Evolutionary conservation across 2,329 filamentous ascomycete genomes (phyloP), one percentile per base, ranked within the genome.

Genomic region (Lasiodiplodia sp.): DNA sequence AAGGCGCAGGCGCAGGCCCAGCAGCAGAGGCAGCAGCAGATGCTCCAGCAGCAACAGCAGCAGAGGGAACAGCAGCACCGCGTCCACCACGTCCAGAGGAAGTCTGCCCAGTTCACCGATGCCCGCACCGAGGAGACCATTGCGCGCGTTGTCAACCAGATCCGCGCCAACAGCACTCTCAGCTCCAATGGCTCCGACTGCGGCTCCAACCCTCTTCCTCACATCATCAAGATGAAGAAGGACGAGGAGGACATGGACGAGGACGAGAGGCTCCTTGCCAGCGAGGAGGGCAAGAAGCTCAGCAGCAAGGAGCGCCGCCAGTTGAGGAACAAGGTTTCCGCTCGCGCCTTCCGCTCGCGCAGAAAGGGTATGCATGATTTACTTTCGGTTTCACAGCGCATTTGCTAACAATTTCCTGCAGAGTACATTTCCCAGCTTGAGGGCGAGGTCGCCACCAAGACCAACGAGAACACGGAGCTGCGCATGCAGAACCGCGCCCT

Each of bases 171-270:
- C 72, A 93, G 92, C 67, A 84, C 87, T 16, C 81, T 84, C 7
- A 83, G 85, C 4, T 80, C 83, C 18, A 86, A 88, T 18, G 84
- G 87, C 60, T 84, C 86, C 31, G 81, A 80, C 70, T 73, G 75
- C 38, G 79, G 80, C 38, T 76, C 80, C 31, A 78, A 78, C 70
- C 78, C 86, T 14, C 79, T 90, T n/a, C 85, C 89, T 68, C 91
- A 93, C 77, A 87, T 93, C 73, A 85, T 91, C 62, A 91, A 90
- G 71, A 82, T 88, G 71, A 94, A 91, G 86, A 98, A 98, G 86
- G 94, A 97, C 55, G 94, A 98, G 75, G 94, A 97, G 71, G 95
- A 98, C 66, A 98, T 99, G 95, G 96, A 99, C 74, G 95, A 97
- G 80, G 96, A 98, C 75, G 96, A 98, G 85, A 88, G 93, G 73